Conservation (phyloP, 179 eudicot species). For the Beta macrorhiza region DNA sequence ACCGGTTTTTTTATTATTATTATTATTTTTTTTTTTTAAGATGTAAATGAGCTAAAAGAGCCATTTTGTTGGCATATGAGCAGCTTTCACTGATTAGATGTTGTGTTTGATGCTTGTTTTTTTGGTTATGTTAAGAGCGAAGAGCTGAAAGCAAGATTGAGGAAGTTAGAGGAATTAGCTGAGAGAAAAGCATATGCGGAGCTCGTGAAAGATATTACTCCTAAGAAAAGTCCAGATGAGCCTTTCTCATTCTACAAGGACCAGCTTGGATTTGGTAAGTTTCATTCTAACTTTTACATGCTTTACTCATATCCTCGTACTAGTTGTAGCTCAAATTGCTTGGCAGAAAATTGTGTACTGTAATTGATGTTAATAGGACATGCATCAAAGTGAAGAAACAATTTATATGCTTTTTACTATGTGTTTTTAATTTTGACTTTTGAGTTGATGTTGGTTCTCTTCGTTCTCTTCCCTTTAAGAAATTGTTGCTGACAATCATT, state of each 20-base stretch:
- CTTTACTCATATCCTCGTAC: not conserved
- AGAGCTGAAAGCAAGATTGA: slow-evolving; percentile 66
- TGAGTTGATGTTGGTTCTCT: not conserved
- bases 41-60: not conserved
- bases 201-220: slow-evolving; percentile 73
- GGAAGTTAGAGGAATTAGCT: slow-evolving; percentile 55
- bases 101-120: slow-evolving; percentile 1
- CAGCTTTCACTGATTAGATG: not conserved
- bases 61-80: not conserved
- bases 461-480: not conserved
- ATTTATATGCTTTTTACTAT: not conserved
- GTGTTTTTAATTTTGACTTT: not conserved
- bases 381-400: not conserved
- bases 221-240: slow-evolving; percentile 48
- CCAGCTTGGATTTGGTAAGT: slow-evolving; percentile 75
- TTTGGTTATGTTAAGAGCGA: slow-evolving; percentile 46
- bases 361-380: not conserved
- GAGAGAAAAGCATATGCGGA: slow-evolving; percentile 75
- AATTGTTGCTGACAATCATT: not conserved
- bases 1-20: not conserved
- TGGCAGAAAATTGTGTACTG: not conserved
- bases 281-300: not conserved
- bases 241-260: slow-evolving; percentile 82
- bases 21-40: not conserved
- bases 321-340: not conserved